phyloP scores from a whole-genome alignment of 1,284 basidiomycete genomes.

The Leccinum solheimii region DNA sequence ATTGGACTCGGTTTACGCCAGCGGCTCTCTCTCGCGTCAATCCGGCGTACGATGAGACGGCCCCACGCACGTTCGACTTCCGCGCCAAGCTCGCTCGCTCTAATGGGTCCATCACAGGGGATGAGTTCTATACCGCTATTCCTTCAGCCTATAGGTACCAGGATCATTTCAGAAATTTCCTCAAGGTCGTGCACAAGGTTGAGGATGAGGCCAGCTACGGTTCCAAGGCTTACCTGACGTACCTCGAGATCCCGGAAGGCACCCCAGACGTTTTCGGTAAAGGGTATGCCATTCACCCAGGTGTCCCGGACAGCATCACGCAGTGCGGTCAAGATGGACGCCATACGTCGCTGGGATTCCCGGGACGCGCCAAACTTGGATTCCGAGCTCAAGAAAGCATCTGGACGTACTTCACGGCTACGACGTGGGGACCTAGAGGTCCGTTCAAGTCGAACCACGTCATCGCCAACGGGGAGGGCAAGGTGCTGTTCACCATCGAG shows the following conservation, averaged over 20 bases:
- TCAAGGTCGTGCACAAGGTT: conserved; percentile 30
- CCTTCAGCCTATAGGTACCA: conserved; percentile 28
- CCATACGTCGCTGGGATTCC: conserved; percentile 32
- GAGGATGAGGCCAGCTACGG: conserved; percentile 28
- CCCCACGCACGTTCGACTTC: conserved; percentile 27
- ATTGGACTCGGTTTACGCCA: conserved; percentile 29
- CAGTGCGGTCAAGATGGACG: conserved; percentile 33
- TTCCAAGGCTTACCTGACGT: conserved; percentile 28
- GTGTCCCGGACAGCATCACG: conserved; percentile 34
- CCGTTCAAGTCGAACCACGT: conserved; percentile 33
- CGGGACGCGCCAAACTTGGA: conserved; percentile 23
- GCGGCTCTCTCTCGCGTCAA: conserved; percentile 29
- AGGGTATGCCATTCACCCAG: conserved; percentile 33
- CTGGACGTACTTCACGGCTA: conserved; percentile 28
- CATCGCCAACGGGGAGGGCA: conserved; percentile 30
- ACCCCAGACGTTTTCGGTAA: conserved; percentile 31
- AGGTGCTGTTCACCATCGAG: conserved; percentile 31
- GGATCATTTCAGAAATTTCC: conserved; percentile 30
- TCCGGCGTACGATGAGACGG: conserved; percentile 25
- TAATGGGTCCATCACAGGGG: conserved; percentile 16
- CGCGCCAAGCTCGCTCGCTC: conserved; percentile 22
- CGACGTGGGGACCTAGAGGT: conserved; percentile 26
- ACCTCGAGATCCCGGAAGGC: conserved; percentile 22
- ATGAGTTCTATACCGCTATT: conserved; percentile 28
- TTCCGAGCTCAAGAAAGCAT: conserved; percentile 29